Evolutionary conservation across 2,329 filamentous ascomycete species (phyloP).

Genomic region (Bipolaris victoriae): DNA sequence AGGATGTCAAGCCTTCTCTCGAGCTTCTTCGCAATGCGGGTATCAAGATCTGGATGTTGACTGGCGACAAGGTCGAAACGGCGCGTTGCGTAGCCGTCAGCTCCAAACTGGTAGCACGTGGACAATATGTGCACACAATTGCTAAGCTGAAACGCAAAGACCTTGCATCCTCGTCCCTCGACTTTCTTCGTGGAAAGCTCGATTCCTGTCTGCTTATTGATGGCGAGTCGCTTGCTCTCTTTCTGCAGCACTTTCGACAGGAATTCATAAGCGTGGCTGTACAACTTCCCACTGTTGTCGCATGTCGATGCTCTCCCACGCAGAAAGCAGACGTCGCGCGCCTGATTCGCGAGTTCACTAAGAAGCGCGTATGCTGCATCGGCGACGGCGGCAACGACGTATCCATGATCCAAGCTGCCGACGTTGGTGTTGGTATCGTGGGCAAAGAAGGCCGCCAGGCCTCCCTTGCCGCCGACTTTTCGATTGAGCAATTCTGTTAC

Average conservation of each 20-base stretch:
- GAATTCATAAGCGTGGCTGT: constrained; percentile 91
- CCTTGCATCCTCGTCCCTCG: constrained; percentile 83
- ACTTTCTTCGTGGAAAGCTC: constrained; percentile 82
- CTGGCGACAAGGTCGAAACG: constrained; percentile 97
- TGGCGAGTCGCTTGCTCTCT: constrained; percentile 84
- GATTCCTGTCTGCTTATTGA: constrained; percentile 93
- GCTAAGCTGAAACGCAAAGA: constrained; percentile 83
- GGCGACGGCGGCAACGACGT: constrained; percentile 98
- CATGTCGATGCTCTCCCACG: constrained; percentile 93
- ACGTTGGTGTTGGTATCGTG: constrained; percentile 96
- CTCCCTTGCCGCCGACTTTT: constrained; percentile 93
- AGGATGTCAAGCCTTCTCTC: constrained; percentile 91
- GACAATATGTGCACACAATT: constrained; percentile 95
- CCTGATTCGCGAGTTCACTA: constrained; percentile 88
- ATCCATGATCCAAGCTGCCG: constrained; percentile 97
- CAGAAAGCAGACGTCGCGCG: constrained; percentile 95
- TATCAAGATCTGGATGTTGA: constrained; percentile 99
- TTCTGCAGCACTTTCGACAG: constrained; percentile 79
- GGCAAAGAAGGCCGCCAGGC: constrained; percentile 97
- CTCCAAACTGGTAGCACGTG: constrained; percentile 89
- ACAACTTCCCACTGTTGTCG: constrained; percentile 86
- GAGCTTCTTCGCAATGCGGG: constrained; percentile 95
- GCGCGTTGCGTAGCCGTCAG: constrained; percentile 95
- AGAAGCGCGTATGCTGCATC: constrained; percentile 96
- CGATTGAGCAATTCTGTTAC: constrained; percentile 93